Evolutionary conservation across 1,139 yeast species (phyloP), one percentile per base, ranked within the genome.

Genomic region (Zhuliangozyma parablackwelliae): DNA sequence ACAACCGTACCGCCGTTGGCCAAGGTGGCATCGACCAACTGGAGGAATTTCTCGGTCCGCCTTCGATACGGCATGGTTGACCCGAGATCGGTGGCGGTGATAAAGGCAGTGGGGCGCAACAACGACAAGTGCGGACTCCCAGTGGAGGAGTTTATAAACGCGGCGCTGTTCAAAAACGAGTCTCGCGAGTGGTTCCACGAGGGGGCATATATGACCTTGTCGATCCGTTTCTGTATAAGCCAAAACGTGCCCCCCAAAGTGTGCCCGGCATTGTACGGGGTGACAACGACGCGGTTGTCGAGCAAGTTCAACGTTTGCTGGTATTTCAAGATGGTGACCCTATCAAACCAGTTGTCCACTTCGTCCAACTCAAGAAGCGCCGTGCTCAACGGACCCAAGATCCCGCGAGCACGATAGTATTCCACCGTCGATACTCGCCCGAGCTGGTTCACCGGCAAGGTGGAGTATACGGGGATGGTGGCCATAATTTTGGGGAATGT

Each of bases 121-220:
- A 90, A 64, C 35, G 79, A 74, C 6, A 84, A 72, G n/a, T 78
- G 61, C 0, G 92, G 80, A 36, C 74, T 65, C 8, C 73, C 75
- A 21, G 60, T 65, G 9, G 64, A 47, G 6, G 65, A 45, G 7
- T 71, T 58, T 34, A 85, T 61, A 37, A 89, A 72, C 11, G 83
- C 79, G n/a, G 97, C 92, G 39, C 86, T 78, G 49, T 84, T 85
- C 39, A 92, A 64, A 50, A 89, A 90, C 0, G 87, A 75, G 51
- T 92, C 97, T 44, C 80, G 80, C 1, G 97, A 82, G 57, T 92
- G 98, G 56, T 90, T 90, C 97, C 98, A 92, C 33, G 87, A 81
- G 4, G 95, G 92, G 0, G 97, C 96, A 58, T 89, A 88, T 3
- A 92, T 69, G 12, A 89, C 67, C 44, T 82, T 84, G 47, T 92